Evolutionary conservation across 495 filamentous ascomycete genomes (phyloP).

Genomic region (Aspergillus diversus): DNA sequence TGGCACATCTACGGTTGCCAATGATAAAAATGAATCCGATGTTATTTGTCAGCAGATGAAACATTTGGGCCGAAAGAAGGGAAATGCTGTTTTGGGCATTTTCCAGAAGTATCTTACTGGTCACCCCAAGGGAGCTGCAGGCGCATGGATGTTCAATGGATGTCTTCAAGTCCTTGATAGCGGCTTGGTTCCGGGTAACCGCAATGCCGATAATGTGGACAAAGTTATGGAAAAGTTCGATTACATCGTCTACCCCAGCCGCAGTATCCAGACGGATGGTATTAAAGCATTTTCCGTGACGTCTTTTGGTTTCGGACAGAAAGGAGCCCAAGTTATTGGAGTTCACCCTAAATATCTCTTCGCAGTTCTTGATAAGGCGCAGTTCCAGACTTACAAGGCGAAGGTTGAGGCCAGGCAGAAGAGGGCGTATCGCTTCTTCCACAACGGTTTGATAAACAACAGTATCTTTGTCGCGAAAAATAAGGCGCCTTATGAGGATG

Average conservation of each 20-base stretch:
- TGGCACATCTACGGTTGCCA: slow-evolving; percentile 96
- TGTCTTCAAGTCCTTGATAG: slow-evolving; percentile 91
- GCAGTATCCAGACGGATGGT: slow-evolving; percentile 94
- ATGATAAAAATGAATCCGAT: slow-evolving; percentile 99
- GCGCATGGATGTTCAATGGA: slow-evolving; percentile 99
- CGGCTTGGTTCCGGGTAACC: slow-evolving; percentile 93
- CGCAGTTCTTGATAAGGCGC: slow-evolving; percentile 85
- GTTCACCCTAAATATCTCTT: slow-evolving; percentile 96
- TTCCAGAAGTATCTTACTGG: slow-evolving; percentile 99
- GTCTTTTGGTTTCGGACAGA: slow-evolving; percentile 99
- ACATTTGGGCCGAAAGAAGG: slow-evolving; percentile 93
- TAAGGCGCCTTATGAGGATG: slow-evolving; percentile 84
- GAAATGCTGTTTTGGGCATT: slow-evolving; percentile 93
- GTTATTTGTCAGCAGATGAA: slow-evolving; percentile 96
- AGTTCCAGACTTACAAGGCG: slow-evolving; percentile 77
- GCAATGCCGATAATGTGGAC: slow-evolving; percentile 98
- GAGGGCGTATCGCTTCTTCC: slow-evolving; percentile 97
- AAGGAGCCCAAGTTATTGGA: slow-evolving; percentile 96
- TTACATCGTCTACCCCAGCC: slow-evolving; percentile 95
- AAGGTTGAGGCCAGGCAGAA: slow-evolving; percentile 94
- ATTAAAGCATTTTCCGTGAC: slow-evolving; percentile 98
- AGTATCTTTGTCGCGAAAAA: slow-evolving; percentile 95
- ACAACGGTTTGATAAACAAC: slow-evolving; percentile 96
- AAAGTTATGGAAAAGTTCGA: slow-evolving; percentile 95
- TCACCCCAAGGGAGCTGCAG: slow-evolving; percentile 98